Percentiles rank a stretch among this genome's conserved stretches.
Conservation (phyloP, 257 asterid species). For the Galeopsis tetrahit region DNA sequence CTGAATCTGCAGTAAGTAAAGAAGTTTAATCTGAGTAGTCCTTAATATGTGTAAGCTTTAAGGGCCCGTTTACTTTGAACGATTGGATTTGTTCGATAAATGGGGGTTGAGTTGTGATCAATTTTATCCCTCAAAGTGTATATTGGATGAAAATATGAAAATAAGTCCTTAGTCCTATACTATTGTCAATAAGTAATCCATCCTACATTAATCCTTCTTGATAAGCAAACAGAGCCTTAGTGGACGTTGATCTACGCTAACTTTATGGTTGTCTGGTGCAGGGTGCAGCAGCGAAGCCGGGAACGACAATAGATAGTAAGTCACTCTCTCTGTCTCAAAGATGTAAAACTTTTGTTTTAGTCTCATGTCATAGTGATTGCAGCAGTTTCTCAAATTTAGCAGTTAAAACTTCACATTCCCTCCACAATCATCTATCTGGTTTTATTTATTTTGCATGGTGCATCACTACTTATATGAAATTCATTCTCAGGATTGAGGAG, state of each 20-base stretch:
- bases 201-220: background rate
- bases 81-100: background rate
- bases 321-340: slow-evolving; percentile 20
- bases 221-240: background rate
- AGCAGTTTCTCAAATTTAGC: no score
- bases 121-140: background rate
- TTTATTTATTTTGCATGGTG: background rate
- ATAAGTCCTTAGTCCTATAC: background rate
- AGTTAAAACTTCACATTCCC: no score
- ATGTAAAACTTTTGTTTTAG: no score
- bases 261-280: slow-evolving; percentile 34
- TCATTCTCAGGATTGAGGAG: slow-evolving; percentile 40
- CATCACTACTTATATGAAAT: background rate
- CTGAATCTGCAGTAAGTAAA: slow-evolving; percentile 42
- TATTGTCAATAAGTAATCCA: background rate
- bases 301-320: slow-evolving; percentile 50
- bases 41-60: background rate
- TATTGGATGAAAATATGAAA: background rate
- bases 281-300: slow-evolving; percentile 39
- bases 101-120: background rate
- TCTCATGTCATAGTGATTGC: no score
- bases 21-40: background rate
- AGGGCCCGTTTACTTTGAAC: background rate
- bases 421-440: no score
- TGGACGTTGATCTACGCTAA: background rate